phyloP scores from a whole-genome alignment of 2,329 filamentous ascomycete species.

The Beauveria varroae region DNA sequence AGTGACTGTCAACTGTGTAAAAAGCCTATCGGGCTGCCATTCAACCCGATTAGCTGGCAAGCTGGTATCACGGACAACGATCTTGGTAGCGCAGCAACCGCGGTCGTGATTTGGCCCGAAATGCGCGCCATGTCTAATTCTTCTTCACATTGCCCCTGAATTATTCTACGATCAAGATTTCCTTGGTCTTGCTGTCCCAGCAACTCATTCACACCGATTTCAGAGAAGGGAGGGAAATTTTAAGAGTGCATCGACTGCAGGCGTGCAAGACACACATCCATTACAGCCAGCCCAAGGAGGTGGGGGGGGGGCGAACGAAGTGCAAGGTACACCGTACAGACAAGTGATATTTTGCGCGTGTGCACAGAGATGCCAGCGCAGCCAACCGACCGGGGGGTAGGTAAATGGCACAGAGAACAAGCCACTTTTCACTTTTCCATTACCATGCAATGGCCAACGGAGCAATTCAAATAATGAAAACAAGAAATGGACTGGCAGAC shows the following conservation, averaged over 20 bases:
- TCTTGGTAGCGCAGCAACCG: neutral
- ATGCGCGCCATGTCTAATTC: neutral
- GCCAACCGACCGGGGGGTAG: neutral
- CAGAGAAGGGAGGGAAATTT: too few species aligned
- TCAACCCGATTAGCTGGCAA: neutral
- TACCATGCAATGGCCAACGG: neutral
- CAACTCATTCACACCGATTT: neutral
- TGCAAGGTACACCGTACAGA: neutral
- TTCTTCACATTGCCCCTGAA: neutral
- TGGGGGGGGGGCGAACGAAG: neutral
- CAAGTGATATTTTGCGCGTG: neutral
- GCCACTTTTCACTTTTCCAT: too few species aligned
- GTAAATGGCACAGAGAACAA: too few species aligned
- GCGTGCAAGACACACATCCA: neutral
- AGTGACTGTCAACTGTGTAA: neutral
- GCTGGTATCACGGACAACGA: neutral
- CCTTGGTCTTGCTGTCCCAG: neutral
- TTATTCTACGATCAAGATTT: neutral
- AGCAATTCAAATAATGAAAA: neutral
- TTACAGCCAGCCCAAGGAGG: neutral
- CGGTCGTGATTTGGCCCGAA: neutral
- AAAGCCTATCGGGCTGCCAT: neutral
- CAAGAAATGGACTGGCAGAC: neutral
- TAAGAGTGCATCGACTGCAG: neutral
- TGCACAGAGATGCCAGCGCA: conserved; percentile 2